Evolutionary conservation across 2,329 filamentous ascomycete species (phyloP).

Genomic region (Sordariomycetes sp.): DNA sequence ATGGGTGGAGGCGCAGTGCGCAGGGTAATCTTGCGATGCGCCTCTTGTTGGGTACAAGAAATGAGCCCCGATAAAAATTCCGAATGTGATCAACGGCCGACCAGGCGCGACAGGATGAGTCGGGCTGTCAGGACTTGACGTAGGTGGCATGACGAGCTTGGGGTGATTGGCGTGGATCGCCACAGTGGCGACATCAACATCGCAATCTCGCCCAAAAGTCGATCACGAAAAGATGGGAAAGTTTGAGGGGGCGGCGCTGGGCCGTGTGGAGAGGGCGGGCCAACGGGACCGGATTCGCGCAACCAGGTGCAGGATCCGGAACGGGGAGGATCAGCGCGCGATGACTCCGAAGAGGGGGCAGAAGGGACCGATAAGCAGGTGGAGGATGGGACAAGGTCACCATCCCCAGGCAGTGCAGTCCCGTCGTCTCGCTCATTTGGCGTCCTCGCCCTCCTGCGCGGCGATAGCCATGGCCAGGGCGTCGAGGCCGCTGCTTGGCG

Average conservation of each 20-base stretch:
- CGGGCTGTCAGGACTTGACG: too few relatives aligned
- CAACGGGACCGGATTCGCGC: neutral
- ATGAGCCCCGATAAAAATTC: too few relatives aligned
- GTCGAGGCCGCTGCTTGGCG: constrained; percentile 44
- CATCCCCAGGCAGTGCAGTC: neutral
- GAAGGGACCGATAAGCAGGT: too few relatives aligned
- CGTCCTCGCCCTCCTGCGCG: constrained; percentile 32
- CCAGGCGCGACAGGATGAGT: too few relatives aligned
- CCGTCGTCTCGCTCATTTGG: neutral
- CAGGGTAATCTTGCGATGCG: too few relatives aligned
- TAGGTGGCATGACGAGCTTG: too few relatives aligned
- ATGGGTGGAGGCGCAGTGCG: too few relatives aligned
- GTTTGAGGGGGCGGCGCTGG: neutral
- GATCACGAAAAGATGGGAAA: constrained; percentile 1
- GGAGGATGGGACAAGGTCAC: too few relatives aligned
- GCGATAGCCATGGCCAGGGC: constrained; percentile 45
- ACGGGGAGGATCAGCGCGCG: neutral
- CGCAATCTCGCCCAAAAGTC: neutral
- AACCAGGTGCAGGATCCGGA: neutral
- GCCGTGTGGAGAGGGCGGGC: neutral
- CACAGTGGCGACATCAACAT: neutral
- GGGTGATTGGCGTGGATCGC: too few relatives aligned
- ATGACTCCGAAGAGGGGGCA: neutral
- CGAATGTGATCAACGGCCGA: too few relatives aligned
- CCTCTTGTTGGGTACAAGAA: too few relatives aligned